Evolutionary conservation across 352 stramenopile genomes (phyloP).

Genomic region (Thalassiosira livingstoniorum): DNA sequence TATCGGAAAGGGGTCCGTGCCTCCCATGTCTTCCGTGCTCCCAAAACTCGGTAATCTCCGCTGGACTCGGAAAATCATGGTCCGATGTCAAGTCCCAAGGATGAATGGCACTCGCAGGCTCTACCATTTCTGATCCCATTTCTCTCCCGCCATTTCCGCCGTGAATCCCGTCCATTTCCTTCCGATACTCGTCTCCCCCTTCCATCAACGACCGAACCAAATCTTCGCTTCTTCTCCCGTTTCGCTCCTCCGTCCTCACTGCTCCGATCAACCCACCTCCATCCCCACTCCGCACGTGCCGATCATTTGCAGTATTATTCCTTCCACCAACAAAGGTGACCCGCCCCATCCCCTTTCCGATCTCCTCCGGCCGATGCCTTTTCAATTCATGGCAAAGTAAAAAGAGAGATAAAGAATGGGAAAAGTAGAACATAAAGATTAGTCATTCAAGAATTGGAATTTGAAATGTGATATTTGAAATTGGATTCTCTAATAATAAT

Average conservation of each 20-base stretch:
- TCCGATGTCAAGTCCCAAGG: conserved; percentile 15
- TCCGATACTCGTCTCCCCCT: conserved; percentile 8
- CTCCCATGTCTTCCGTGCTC: conserved; percentile 11
- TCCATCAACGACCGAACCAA: conserved; percentile 45
- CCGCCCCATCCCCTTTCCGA: conserved; percentile 87
- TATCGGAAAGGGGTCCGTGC: neutral
- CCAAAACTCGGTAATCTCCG: conserved; percentile 60
- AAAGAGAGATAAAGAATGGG: too few relatives aligned
- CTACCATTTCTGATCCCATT: neutral
- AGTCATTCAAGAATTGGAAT: too few relatives aligned
- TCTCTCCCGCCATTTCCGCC: neutral
- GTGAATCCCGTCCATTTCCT: neutral
- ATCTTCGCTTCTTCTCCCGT: conserved; percentile 45
- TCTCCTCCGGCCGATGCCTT: conserved; percentile 90
- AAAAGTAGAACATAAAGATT: too few relatives aligned
- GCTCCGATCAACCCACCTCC: neutral
- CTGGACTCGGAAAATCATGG: conserved; percentile 31
- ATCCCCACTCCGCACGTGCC: neutral
- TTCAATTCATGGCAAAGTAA: too few relatives aligned
- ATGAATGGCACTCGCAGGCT: neutral
- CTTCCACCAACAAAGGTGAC: conserved; percentile 53
- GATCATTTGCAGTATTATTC: neutral
- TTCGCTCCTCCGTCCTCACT: conserved; percentile 50
- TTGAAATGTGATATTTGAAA: too few relatives aligned
- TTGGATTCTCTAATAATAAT: too few relatives aligned